These are phyloP conservation scores for Athelia sp. DNA, from an alignment of 1,284 basidiomycete species.

Conservation along the genomic window DNA sequence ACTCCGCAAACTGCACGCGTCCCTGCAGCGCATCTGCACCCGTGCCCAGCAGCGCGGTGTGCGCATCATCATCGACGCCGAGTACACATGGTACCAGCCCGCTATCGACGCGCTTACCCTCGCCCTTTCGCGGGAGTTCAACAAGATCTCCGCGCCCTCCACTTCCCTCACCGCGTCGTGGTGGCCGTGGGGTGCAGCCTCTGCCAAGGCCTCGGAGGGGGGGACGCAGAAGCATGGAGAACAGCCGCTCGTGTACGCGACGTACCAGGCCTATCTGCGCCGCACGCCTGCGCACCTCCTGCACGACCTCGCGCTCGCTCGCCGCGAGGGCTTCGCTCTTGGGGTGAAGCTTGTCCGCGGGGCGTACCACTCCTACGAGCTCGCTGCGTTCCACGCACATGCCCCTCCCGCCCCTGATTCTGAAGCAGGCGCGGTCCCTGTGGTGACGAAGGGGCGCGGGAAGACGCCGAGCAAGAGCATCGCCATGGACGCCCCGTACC, in stretches of 20 bases:
- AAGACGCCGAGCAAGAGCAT: constrained; percentile 24
- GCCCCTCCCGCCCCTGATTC: constrained; percentile 16
- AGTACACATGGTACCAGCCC: constrained; percentile 77
- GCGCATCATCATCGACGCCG: constrained; percentile 76
- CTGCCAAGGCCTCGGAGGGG: background rate
- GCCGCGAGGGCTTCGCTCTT: constrained; percentile 68
- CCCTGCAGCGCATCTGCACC: constrained; percentile 55
- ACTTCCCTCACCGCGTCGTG: background rate
- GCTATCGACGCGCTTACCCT: constrained; percentile 77
- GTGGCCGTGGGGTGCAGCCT: background rate
- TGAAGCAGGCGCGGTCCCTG: background rate
- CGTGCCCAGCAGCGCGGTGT: constrained; percentile 58
- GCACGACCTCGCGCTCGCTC: constrained; percentile 67
- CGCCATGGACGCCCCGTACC: constrained; percentile 46
- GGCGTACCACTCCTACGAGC: constrained; percentile 85
- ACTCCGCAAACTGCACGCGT: constrained; percentile 54
- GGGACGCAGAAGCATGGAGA: constrained; percentile 17
- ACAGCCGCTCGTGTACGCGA: constrained; percentile 73
- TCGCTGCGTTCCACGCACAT: constrained; percentile 32
- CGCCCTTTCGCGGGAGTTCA: constrained; percentile 75
- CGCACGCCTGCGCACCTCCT: constrained; percentile 67
- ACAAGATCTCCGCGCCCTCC: constrained; percentile 37
- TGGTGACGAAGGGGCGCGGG: constrained; percentile 5
- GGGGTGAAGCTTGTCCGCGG: constrained; percentile 95
- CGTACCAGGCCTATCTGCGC: constrained; percentile 82